Conservation (phyloP, 176 grass and related monocot genomes). For the Oryza longistaminata region DNA sequence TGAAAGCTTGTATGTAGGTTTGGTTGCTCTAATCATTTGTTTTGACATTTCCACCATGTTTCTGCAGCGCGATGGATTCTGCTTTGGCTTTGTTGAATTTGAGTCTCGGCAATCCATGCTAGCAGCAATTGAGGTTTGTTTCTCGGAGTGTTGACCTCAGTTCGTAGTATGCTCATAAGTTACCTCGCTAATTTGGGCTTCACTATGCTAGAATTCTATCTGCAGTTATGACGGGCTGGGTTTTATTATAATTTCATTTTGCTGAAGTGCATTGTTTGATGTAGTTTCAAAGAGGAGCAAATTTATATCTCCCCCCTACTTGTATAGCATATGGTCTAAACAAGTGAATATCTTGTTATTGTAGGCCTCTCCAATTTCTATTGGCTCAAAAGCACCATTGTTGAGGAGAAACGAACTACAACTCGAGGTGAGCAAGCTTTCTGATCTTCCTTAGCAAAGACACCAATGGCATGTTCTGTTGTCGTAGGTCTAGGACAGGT, state of each 20-base stretch:
- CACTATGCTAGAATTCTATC: constrained; percentile 18
- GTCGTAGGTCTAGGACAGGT: neutral
- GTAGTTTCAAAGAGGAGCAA: neutral
- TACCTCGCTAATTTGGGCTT: neutral
- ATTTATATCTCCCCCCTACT: neutral
- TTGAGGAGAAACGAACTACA: constrained; percentile 69
- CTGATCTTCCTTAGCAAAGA: neutral
- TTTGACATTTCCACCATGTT: constrained; percentile 30
- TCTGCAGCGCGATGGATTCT: constrained; percentile 59
- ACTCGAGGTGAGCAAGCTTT: constrained; percentile 57
- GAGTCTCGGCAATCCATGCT: constrained; percentile 65
- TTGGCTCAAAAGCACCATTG: constrained; percentile 39
- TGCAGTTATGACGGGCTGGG: neutral
- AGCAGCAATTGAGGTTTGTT: constrained; percentile 73
- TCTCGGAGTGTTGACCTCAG: neutral
- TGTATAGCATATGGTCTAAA: neutral
- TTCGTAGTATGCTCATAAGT: neutral
- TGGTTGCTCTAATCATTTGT: neutral
- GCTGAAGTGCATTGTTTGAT: neutral
- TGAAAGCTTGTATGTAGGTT: constrained; percentile 1
- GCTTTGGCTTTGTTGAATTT: constrained; percentile 87
- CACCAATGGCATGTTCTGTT: constrained; percentile 17
- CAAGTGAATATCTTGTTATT: constrained; percentile 2
- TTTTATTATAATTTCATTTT: constrained; percentile 1
- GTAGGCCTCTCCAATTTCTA: constrained; percentile 49